Evolutionary conservation across 1,139 yeast genomes (phyloP).

Genomic region (Trichomonascaceae sp.): DNA sequence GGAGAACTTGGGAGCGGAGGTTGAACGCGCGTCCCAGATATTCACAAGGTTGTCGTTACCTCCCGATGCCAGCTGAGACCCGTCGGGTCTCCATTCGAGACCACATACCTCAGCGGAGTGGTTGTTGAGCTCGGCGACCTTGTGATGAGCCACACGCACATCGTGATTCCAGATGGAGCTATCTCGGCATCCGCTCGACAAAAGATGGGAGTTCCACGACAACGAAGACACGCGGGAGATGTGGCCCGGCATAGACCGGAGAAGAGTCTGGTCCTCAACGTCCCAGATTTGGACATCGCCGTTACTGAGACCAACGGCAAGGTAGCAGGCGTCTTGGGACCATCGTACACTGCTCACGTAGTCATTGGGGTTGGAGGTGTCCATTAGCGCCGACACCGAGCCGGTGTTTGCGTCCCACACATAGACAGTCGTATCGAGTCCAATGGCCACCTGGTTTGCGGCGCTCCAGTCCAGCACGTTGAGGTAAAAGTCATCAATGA

Average conservation of each 20-base stretch:
- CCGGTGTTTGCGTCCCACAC: conserved; percentile 91
- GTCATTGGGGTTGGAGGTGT: conserved; percentile 27
- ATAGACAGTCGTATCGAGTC: conserved; percentile 71
- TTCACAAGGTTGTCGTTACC: conserved; percentile 91
- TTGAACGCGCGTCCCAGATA: conserved; percentile 86
- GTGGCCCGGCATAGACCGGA: conserved; percentile 67
- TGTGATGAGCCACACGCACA: conserved; percentile 76
- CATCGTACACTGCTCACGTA: conserved; percentile 69
- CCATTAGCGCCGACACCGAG: conserved; percentile 57
- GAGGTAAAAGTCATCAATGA: conserved; percentile 83
- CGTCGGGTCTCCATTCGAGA: conserved; percentile 72
- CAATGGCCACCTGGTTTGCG: conserved; percentile 77
- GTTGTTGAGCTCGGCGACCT: conserved; percentile 42
- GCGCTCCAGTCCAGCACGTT: conserved; percentile 83
- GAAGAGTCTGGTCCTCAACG: conserved; percentile 57
- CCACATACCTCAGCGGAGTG: conserved; percentile 94
- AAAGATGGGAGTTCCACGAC: conserved; percentile 71
- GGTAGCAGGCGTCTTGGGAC: conserved; percentile 85
- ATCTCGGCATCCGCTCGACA: conserved; percentile 72
- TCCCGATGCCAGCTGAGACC: conserved; percentile 78
- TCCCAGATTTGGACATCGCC: conserved; percentile 94
- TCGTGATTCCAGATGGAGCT: conserved; percentile 86
- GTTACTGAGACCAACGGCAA: conserved; percentile 73
- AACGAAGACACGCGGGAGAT: conserved; percentile 71
- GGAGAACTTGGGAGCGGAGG: conserved; percentile 53